phyloP scores from a whole-genome alignment of 2,329 filamentous ascomycete genomes.

The Monosporascus sp. region DNA sequence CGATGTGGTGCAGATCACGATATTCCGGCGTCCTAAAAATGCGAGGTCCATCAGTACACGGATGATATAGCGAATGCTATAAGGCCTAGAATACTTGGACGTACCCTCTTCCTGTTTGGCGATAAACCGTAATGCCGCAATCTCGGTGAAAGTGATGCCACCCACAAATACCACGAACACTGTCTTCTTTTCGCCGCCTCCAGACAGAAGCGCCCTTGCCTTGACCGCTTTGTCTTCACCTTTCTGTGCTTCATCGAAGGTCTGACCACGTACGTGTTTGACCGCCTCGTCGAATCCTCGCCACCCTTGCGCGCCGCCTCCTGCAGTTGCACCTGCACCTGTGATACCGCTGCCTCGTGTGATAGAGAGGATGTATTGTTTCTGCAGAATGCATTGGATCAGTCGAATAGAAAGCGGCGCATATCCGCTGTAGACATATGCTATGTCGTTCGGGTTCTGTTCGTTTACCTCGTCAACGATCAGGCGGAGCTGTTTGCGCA shows the following conservation, averaged over 20 bases:
- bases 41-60: constrained; percentile 7
- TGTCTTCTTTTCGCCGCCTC: constrained; percentile 70
- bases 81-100: constrained; percentile 11
- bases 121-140: constrained; percentile 88
- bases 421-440: constrained; percentile 98
- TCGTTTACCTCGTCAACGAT: constrained; percentile 97
- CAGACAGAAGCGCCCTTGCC: constrained; percentile 75
- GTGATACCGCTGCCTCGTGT: constrained; percentile 55
- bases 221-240: constrained; percentile 90
- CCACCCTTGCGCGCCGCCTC: constrained; percentile 71
- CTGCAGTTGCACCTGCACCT: constrained; percentile 42
- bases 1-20: constrained; percentile 89
- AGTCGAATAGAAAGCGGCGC: constrained; percentile 87
- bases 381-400: constrained; percentile 89
- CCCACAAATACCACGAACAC: constrained; percentile 96
- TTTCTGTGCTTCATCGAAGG: constrained; percentile 87
- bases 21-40: constrained; percentile 61
- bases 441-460: constrained; percentile 85
- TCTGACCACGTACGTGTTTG: constrained; percentile 80
- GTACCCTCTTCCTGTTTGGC: constrained; percentile 72
- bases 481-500: constrained; percentile 79
- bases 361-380: constrained; percentile 71
- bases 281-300: constrained; percentile 89
- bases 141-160: constrained; percentile 94
- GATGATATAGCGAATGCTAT: constrained; percentile 3